These are phyloP conservation scores for Fistulinella prunicolor DNA, from an alignment of 768 basidiomycete species.

Conservation along the genomic window DNA sequence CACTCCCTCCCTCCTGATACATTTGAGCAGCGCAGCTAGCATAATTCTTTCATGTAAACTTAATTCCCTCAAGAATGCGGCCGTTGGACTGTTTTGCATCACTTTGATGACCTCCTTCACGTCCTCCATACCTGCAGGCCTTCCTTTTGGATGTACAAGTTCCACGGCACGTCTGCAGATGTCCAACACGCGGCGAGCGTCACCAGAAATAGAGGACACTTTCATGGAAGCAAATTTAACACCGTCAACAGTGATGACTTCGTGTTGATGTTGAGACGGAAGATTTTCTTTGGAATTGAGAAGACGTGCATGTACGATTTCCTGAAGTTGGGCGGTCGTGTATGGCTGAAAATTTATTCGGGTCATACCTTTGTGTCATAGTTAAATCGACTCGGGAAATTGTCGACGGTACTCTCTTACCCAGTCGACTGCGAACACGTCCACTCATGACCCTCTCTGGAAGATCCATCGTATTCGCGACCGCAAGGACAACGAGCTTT, in stretches of 20 bases:
- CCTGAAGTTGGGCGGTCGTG: conserved; percentile 67
- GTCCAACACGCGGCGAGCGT: conserved; percentile 90
- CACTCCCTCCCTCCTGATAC: conserved; percentile 78
- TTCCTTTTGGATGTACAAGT: conserved; percentile 51
- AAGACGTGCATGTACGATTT: conserved; percentile 85
- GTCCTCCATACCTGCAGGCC: conserved; percentile 63
- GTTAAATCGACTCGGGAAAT: background rate
- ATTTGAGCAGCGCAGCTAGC: conserved; percentile 79
- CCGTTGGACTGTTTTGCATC: conserved; percentile 90
- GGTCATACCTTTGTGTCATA: conserved; percentile 61
- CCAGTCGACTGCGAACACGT: conserved; percentile 87
- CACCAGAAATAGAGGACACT: conserved; percentile 81
- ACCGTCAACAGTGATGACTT: conserved; percentile 64
- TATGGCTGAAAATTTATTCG: conserved; percentile 94
- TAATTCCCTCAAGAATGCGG: conserved; percentile 76
- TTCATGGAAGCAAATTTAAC: conserved; percentile 83
- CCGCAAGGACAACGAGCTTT: conserved; percentile 91
- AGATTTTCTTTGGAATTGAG: conserved; percentile 53
- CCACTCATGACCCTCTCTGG: conserved; percentile 93
- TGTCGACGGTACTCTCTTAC: conserved; percentile 40
- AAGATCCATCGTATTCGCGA: conserved; percentile 98
- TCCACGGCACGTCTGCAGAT: conserved; percentile 92
- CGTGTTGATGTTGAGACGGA: conserved; percentile 41
- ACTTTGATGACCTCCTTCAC: conserved; percentile 75
- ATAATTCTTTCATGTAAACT: conserved; percentile 88